A percentile compares a stretch with the other conserved stretches of the same genome.
Evolutionary conservation across 345 rosid genomes (phyloP).

Genomic region (Salix koriyanagi): DNA sequence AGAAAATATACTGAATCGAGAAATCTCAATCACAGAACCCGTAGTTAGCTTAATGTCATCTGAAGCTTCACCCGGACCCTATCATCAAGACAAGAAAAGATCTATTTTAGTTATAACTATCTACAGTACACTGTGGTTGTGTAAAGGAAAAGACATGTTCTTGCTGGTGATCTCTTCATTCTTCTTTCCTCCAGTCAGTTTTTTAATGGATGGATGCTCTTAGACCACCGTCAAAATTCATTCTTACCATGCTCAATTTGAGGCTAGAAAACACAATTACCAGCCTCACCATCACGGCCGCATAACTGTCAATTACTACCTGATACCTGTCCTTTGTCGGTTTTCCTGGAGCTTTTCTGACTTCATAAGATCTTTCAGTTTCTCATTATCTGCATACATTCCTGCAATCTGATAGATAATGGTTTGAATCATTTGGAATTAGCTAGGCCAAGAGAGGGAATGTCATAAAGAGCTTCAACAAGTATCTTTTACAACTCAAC

Average conservation of each 20-base stretch:
- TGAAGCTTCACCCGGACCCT: conserved; percentile 42
- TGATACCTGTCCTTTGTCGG: conserved; percentile 41
- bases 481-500: no score
- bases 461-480: no score
- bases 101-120: not conserved
- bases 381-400: conserved; percentile 37
- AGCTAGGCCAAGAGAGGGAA: no score
- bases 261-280: conserved; percentile 41
- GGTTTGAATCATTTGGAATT: no score
- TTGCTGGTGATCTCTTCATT: conserved; percentile 37
- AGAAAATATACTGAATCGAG: conserved; percentile 41
- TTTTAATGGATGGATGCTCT: conserved; percentile 43
- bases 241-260: conserved; percentile 44
- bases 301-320: conserved; percentile 41
- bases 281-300: conserved; percentile 32
- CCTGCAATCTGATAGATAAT: conserved; percentile 30
- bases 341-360: conserved; percentile 33
- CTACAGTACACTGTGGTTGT: not conserved
- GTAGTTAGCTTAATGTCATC: conserved; percentile 39
- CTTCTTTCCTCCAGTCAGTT: conserved; percentile 41
- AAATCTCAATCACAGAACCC: conserved; percentile 46
- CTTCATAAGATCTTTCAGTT: conserved; percentile 34
- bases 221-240: conserved; percentile 36
- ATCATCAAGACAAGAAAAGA: conserved; percentile 3
- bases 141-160: conserved; percentile 9